Conservation (phyloP, 192 early-diverging fungal species). For the Coemansia sp. region DNA sequence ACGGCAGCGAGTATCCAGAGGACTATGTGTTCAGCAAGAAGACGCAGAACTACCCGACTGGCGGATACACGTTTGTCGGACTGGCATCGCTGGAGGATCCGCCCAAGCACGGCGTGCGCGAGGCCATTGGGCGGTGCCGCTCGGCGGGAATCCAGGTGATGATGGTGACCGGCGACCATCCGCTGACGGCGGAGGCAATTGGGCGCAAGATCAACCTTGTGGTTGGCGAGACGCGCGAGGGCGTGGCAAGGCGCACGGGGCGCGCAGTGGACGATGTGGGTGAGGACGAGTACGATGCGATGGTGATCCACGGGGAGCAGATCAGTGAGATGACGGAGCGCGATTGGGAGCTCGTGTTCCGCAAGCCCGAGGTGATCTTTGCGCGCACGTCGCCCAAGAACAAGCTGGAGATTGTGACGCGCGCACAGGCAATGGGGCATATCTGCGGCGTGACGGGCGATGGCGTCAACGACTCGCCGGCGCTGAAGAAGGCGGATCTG, state of each 20-base stretch:
- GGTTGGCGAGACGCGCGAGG: constrained; percentile 81
- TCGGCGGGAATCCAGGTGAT: constrained; percentile 93
- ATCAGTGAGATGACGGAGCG: constrained; percentile 77
- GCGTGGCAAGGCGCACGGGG: constrained; percentile 70
- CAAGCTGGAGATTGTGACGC: constrained; percentile 95
- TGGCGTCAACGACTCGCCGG: constrained; percentile 96
- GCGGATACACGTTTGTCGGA: constrained; percentile 76
- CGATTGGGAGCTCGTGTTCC: constrained; percentile 93
- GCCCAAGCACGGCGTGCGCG: constrained; percentile 97
- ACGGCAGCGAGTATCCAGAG: constrained; percentile 67
- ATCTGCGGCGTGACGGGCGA: constrained; percentile 98
- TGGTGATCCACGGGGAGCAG: constrained; percentile 91
- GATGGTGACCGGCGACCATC: constrained; percentile 99
- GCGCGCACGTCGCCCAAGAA: constrained; percentile 95
- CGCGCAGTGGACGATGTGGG: constrained; percentile 60
- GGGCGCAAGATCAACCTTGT: constrained; percentile 96
- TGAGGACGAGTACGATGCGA: constrained; percentile 83
- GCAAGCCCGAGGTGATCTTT: constrained; percentile 95
- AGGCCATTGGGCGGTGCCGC: constrained; percentile 92
- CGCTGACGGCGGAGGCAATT: constrained; percentile 94
- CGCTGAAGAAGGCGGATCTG: constrained; percentile 94
- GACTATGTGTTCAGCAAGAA: constrained; percentile 75
- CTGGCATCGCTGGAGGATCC: constrained; percentile 93
- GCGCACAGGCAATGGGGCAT: constrained; percentile 87
- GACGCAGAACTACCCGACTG: constrained; percentile 49